Conservation (phyloP, 176 grass and related monocot species). For the Rhipidocladum racemiflorum region DNA sequence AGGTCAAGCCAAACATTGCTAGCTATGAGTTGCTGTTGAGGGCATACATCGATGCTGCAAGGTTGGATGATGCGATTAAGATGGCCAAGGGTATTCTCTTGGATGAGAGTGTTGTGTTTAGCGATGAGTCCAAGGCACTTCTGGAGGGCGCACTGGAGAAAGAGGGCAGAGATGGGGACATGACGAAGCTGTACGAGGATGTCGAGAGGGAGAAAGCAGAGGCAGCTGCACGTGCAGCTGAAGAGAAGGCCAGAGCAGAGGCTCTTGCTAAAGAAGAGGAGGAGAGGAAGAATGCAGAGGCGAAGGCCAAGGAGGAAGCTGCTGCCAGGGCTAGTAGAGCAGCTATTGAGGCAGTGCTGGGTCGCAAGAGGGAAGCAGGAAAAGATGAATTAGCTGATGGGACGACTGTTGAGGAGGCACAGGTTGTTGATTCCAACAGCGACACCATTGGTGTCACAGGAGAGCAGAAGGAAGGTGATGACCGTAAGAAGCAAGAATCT, state of each 20-base stretch:
- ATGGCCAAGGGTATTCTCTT: constrained; percentile 65
- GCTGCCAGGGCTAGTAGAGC: constrained; percentile 65
- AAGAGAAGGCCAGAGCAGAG: constrained; percentile 81
- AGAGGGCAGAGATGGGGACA: constrained; percentile 61
- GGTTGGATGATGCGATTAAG: constrained; percentile 67
- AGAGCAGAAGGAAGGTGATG: constrained; percentile 19
- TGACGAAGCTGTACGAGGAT: constrained; percentile 68
- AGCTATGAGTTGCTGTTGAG: constrained; percentile 74
- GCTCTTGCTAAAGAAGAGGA: constrained; percentile 76
- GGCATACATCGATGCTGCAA: constrained; percentile 49
- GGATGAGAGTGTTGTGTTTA: constrained; percentile 54
- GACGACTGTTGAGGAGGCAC: constrained; percentile 36
- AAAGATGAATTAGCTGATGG: constrained; percentile 34
- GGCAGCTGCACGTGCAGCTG: constrained; percentile 57
- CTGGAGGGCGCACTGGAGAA: constrained; percentile 56
- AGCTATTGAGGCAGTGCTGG: constrained; percentile 66
- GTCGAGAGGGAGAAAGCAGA: constrained; percentile 72
- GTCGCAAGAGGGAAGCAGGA: constrained; percentile 51
- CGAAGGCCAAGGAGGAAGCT: constrained; percentile 65
- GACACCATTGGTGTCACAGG: neutral
- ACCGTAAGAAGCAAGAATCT: constrained; percentile 30
- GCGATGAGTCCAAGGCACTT: constrained; percentile 60
- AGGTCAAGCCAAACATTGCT: constrained; percentile 67
- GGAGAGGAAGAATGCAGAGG: constrained; percentile 78
- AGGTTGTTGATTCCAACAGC: constrained; percentile 29